Evolutionary conservation across 2,329 filamentous ascomycete genomes (phyloP), one percentile per base, ranked within the genome.

Genomic region (Alternaria longipes): DNA sequence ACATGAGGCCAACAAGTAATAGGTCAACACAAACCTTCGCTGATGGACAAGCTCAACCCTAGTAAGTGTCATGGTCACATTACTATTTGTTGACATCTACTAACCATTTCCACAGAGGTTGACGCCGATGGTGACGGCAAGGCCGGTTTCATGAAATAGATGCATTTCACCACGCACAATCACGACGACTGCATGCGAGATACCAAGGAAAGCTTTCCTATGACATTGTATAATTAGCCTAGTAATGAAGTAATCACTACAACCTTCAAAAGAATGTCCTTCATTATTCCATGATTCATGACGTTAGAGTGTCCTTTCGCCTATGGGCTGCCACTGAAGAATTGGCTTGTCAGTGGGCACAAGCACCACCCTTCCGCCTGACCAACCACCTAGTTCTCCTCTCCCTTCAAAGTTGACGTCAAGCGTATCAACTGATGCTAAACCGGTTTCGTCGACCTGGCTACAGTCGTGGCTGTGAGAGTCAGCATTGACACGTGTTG

Each of bases 101-200:
- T 61, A 28, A 61, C 54, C 5, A 18, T 12, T 7, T n/a, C 5
- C 16, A 28, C 42, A 61, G 59, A 69, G 59, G 64, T 78, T 41
- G 85, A 88, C 68, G 63, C 85, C 28, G 80, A 86, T 64, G 78
- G 82, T 40, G 85, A 88, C 74, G 86, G 86, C 59, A 85, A 87
- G 80, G 75, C 78, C 28, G 85, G 85, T 3, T 86, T 87, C 64
- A 84, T 86, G 82, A 75, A 82, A 53, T 86, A 82, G 67, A 66
- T 65, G 68, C 55, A 74, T 16, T 18, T 14, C 12, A 62, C 50
- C 51, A 73, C 69, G n/a, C 34, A 34, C 50, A 34, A 56, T 41
- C 45, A 56, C n/a, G 26, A 55, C 30, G 24, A 49, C 14, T 40
- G 56, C 18, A 61, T 44, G 54, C 54, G 36, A 58, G 42, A 56